phyloP scores from a whole-genome alignment of 1,284 basidiomycete genomes.

The Austroboletus rostrupii region DNA sequence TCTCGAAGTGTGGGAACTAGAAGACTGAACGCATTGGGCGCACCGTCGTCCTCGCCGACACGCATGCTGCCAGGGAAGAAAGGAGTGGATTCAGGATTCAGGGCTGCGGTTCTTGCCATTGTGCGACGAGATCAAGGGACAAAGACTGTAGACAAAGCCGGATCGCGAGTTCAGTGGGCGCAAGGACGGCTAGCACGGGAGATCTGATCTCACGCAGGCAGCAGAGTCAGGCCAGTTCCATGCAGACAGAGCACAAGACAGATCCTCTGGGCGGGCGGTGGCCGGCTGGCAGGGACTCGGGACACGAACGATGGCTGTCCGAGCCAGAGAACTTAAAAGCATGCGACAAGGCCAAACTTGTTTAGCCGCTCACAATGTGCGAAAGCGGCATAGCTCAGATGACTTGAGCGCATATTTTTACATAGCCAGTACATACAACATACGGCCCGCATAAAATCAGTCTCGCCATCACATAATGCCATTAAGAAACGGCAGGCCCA shows the following conservation, averaged over 20 bases:
- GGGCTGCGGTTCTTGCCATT: slow-evolving; percentile 69
- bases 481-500: slow-evolving; percentile 10
- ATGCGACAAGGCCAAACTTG: no score
- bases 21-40: slow-evolving; percentile 40
- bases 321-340: slow-evolving; percentile 15
- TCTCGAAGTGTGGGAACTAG: slow-evolving; percentile 48
- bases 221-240: slow-evolving; percentile 23
- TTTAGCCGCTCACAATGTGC: slow-evolving; percentile 19
- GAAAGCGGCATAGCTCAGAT: slow-evolving; percentile 24
- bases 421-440: slow-evolving; percentile 6
- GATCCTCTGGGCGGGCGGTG: no score
- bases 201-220: slow-evolving; percentile 16
- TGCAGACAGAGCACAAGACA: slow-evolving; percentile 12
- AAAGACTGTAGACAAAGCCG: neutral
- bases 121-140: slow-evolving; percentile 28
- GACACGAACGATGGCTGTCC: slow-evolving; percentile 17
- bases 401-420: neutral
- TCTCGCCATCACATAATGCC: slow-evolving; percentile 18
- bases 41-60: slow-evolving; percentile 48
- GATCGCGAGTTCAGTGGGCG: slow-evolving; percentile 2
- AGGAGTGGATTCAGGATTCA: slow-evolving; percentile 77
- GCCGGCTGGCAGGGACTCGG: slow-evolving; percentile 1
- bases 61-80: slow-evolving; percentile 73
- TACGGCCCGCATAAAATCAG: neutral
- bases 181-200: neutral